Base-by-base conservation (phyloP, 495 filamentous ascomycete species). In the Lichina pygmaea region DNA sequence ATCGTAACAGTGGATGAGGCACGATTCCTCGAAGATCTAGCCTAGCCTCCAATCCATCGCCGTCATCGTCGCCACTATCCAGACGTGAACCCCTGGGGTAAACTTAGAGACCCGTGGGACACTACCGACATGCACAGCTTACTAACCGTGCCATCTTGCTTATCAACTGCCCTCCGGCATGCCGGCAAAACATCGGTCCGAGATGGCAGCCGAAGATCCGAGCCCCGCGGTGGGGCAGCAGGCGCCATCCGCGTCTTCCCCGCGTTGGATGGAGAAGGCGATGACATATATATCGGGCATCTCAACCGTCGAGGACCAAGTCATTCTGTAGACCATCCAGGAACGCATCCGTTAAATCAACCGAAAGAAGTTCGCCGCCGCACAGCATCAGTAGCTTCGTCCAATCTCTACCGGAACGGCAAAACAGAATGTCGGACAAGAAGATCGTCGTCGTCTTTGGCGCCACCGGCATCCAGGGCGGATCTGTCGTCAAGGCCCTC, bases 391-490 rank as follows among this genome's bases (percentile, higher is more conserved):
- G n/a, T 42, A 24, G 4, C 24, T 24, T 24, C 24, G 24, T 24
- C 24, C 24, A 24, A 24, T 24, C 4, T 4, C 24, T 4, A 2
- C 24, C 24, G 24, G 24, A 1, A 24, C 24, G 4, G 24, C n/a
- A 24, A 24, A 24, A 24, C 24, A 24, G 10, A 12, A 43, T 43
- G 42, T 17, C 42, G 15, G 42, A 43, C 16, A 12, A 43, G 42
- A 48, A 57, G 44, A 51, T 65, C 40, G 54, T 68, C 47, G 59
- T 57, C 15, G 56, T 71, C 34, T 53, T 68, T 34, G 63, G 65
- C 33, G 57, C 62, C 3, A 70, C 66, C 0, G 66, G 64, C 24
- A 57, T 52, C 34, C 66, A 70, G 55, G 64, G 66, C 4, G 53
- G 57, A 11, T 57, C 56, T 6, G 60, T 68, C 8, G 50, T 70